Conservation (phyloP, 2,329 filamentous ascomycete genomes). For the Penicillium hordei region DNA sequence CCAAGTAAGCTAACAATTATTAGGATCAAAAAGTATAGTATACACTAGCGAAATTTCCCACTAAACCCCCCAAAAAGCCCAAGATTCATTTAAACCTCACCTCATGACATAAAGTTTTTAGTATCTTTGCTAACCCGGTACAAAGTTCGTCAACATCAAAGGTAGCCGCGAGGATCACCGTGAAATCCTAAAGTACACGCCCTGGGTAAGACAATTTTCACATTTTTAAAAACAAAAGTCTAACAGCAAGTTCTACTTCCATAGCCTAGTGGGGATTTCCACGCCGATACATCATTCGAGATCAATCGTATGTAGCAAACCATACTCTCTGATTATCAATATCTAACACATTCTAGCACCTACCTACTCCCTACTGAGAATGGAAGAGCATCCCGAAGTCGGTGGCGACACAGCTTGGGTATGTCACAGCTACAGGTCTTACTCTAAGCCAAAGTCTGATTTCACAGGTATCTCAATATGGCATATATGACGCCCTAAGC, state of each 20-base stretch:
- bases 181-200: constrained; percentile 48
- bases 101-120: background rate
- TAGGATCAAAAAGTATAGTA: constrained; percentile 5
- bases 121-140: background rate
- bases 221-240: background rate
- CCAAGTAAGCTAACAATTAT: background rate
- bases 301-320: constrained; percentile 41
- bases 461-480: constrained; percentile 32
- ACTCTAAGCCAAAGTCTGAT: background rate
- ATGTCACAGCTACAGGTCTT: background rate
- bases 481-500: constrained; percentile 36
- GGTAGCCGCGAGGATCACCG: constrained; percentile 50
- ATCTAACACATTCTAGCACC: constrained; percentile 36
- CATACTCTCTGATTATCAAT: background rate
- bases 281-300: constrained; percentile 54
- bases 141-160: constrained; percentile 46
- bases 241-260: background rate
- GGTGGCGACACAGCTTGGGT: constrained; percentile 53
- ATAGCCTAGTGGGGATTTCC: constrained; percentile 47
- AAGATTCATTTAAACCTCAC: background rate
- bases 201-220: constrained; percentile 34
- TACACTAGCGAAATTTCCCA: background rate
- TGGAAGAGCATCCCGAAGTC: constrained; percentile 52
- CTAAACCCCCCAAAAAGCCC: background rate
- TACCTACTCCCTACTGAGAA: constrained; percentile 52